Conservation (phyloP, 2,329 filamentous ascomycete genomes). For the Sporothrix pseudoabietina region DNA sequence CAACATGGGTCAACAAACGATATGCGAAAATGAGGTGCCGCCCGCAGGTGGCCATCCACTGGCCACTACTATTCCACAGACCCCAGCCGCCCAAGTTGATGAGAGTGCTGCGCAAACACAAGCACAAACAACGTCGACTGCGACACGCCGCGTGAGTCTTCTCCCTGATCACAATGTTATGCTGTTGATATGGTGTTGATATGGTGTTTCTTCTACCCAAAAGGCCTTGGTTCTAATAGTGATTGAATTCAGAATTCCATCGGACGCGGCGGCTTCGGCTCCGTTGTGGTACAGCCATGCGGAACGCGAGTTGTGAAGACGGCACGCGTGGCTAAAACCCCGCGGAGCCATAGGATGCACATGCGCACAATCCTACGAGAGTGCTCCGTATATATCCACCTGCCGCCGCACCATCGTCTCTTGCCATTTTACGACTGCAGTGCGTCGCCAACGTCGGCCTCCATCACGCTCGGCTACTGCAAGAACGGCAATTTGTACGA, state of each 20-base stretch:
- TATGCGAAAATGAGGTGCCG: too few species aligned
- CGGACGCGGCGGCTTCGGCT: background rate
- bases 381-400: background rate
- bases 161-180: too few species aligned
- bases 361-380: slow-evolving; percentile 3
- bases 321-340: background rate
- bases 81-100: background rate
- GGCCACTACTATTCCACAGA: too few species aligned
- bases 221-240: too few species aligned
- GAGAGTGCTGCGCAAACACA: background rate
- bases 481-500: slow-evolving; percentile 13
- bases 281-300: background rate
- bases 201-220: too few species aligned
- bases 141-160: background rate
- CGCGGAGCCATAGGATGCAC: background rate
- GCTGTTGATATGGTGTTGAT: too few species aligned
- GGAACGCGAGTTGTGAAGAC: background rate
- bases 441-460: background rate
- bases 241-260: background rate
- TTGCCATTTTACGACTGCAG: background rate
- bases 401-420: background rate
- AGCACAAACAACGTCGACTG: background rate
- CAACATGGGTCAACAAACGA: background rate
- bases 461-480: slow-evolving; percentile 2
- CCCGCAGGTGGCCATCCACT: too few species aligned